These are phyloP conservation scores for Coniferiporia weirii DNA, from an alignment of 1,284 basidiomycete species.

Conservation along the genomic window DNA sequence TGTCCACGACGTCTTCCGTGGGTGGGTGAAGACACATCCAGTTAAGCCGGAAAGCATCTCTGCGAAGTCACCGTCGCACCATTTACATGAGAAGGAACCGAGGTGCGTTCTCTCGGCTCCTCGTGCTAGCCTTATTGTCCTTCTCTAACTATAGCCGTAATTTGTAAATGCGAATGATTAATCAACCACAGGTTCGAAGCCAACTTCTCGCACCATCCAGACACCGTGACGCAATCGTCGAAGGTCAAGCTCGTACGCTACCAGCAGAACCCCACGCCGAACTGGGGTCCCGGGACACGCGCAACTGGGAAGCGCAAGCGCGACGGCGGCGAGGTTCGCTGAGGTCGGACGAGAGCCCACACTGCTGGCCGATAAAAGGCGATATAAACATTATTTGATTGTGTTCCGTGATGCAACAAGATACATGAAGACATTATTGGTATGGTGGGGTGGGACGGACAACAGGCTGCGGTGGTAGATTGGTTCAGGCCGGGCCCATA, in stretches of 20 bases:
- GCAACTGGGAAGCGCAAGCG: slow-evolving; percentile 51
- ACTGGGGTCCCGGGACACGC: slow-evolving; percentile 88
- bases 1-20: slow-evolving; percentile 80
- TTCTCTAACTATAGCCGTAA: slow-evolving; percentile 17
- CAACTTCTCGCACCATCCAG: slow-evolving; percentile 70
- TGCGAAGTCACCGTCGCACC: slow-evolving; percentile 62
- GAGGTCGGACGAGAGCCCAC: neutral
- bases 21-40: slow-evolving; percentile 78
- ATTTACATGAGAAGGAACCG: slow-evolving; percentile 60
- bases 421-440: neutral
- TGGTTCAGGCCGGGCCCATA: neutral
- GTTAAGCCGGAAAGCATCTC: slow-evolving; percentile 80
- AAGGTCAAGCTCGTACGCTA: slow-evolving; percentile 82
- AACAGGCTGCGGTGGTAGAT: neutral
- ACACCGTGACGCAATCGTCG: slow-evolving; percentile 45
- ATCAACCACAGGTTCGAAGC: slow-evolving; percentile 48
- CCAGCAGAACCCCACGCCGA: slow-evolving; percentile 83
- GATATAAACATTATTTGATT: neutral
- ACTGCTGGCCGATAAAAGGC: no score
- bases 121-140: neutral
- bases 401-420: neutral
- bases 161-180: slow-evolving; percentile 14
- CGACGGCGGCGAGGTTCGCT: slow-evolving; percentile 29
- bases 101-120: slow-evolving; percentile 39
- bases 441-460: neutral